phyloP scores from a whole-genome alignment of 176 grass and related monocot species.

The Puccinellia tenuiflora region DNA sequence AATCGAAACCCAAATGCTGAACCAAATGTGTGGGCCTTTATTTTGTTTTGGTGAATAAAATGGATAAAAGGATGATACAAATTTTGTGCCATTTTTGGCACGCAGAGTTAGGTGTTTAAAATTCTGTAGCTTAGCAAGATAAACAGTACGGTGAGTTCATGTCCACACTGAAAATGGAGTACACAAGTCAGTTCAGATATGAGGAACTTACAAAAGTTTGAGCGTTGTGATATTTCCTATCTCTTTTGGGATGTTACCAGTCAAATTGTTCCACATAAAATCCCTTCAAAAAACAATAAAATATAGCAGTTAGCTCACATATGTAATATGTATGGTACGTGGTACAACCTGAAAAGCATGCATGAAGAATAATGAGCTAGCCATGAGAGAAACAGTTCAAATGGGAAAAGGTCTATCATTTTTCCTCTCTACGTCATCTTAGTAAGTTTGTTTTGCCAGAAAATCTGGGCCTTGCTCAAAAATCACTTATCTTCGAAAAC shows the following conservation, averaged over 20 bases:
- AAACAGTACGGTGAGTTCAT: not conserved
- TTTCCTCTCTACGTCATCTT: not conserved
- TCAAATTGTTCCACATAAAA: constrained; percentile 96
- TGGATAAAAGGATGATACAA: not conserved
- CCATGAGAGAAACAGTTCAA: constrained; percentile 10
- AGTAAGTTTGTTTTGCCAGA: not conserved
- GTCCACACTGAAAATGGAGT: not conserved
- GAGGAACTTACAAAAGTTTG: constrained; percentile 62
- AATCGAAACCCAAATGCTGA: not conserved
- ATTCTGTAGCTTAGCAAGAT: not conserved
- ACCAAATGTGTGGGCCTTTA: not conserved
- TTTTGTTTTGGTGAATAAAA: not conserved
- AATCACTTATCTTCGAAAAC: not conserved
- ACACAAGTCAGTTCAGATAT: not conserved
- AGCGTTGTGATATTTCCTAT: constrained; percentile 69
- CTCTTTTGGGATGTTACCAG: constrained; percentile 89
- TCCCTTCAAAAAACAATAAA: constrained; percentile 44
- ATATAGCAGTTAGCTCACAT: constrained; percentile 13
- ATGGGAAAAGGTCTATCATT: not conserved
- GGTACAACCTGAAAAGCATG: not conserved
- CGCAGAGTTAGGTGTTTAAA: not conserved
- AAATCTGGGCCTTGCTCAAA: not conserved
- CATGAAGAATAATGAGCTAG: not conserved
- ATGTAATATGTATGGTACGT: not conserved
- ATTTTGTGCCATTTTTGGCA: not conserved